A percentile compares a stretch with the other conserved stretches of the same genome.
Conservation (phyloP, 2,329 filamentous ascomycete genomes). For the Alternaria viburni region DNA sequence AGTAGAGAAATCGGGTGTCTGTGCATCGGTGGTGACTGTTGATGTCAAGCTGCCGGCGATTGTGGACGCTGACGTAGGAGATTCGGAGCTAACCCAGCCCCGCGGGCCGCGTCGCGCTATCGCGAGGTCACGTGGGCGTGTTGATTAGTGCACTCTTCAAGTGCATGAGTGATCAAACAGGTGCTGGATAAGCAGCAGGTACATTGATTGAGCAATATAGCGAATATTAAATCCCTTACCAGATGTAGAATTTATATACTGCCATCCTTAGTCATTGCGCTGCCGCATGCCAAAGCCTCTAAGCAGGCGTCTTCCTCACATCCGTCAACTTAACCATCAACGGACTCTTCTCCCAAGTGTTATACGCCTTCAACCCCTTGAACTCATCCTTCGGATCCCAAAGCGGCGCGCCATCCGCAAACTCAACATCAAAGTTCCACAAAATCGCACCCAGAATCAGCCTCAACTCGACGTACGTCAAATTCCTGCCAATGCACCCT, state of each 20-base stretch:
- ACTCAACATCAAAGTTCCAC: constrained; percentile 46
- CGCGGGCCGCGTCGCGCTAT: constrained; percentile 13
- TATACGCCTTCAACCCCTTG: constrained; percentile 37
- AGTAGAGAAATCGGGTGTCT: not conserved
- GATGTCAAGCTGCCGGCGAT: not conserved
- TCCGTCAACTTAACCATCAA: constrained; percentile 41
- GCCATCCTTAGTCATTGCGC: too few relatives aligned
- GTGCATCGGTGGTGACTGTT: constrained; percentile 2
- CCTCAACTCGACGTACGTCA: constrained; percentile 46
- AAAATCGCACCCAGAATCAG: constrained; percentile 40
- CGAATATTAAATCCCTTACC: not conserved
- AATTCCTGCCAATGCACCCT: constrained; percentile 39
- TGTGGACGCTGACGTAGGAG: constrained; percentile 13
- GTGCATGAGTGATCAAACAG: too few relatives aligned
- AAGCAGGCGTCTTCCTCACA: constrained; percentile 28
- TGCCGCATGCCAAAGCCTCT: not conserved
- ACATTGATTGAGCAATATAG: not conserved
- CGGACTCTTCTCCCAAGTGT: constrained; percentile 45
- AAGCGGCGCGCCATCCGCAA: constrained; percentile 36
- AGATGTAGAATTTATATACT: not conserved
- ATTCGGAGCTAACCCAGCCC: constrained; percentile 15
- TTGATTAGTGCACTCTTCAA: not conserved
- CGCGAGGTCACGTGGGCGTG: constrained; percentile 9
- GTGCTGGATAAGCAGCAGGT: too few relatives aligned
- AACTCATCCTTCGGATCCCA: constrained; percentile 40